These are phyloP conservation scores for Phaffomyces antillensis DNA, from an alignment of 805 yeast species.

Conservation along the genomic window DNA sequence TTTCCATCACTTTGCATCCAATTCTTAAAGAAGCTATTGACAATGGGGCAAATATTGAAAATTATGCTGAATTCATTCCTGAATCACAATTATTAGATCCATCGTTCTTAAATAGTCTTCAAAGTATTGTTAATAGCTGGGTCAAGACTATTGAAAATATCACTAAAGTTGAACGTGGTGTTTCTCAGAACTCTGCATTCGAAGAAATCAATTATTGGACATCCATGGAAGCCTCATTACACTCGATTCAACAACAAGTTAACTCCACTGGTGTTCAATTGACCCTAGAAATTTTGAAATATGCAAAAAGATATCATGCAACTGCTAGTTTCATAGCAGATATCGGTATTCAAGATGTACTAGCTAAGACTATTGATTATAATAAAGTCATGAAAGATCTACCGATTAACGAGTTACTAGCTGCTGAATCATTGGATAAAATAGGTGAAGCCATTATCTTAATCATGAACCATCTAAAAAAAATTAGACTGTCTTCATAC, in stretches of 20 bases:
- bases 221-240: conserved; percentile 56
- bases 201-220: conserved; percentile 80
- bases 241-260: conserved; percentile 51
- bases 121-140: conserved; percentile 69
- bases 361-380: conserved; percentile 44
- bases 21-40: conserved; percentile 34
- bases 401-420: conserved; percentile 53
- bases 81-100: conserved; percentile 41
- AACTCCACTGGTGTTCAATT: conserved; percentile 43
- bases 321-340: conserved; percentile 68
- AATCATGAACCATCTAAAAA: conserved; percentile 58
- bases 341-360: conserved; percentile 54
- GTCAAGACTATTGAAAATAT: conserved; percentile 52
- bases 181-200: conserved; percentile 44
- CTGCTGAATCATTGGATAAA: conserved; percentile 38
- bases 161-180: conserved; percentile 45
- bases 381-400: conserved; percentile 61
- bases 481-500: conserved; percentile 49
- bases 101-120: conserved; percentile 57
- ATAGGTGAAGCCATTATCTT: conserved; percentile 38
- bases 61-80: conserved; percentile 25
- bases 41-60: conserved; percentile 25
- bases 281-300: conserved; percentile 53
- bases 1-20: conserved; percentile 46
- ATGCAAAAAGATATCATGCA: conserved; percentile 74